Evolutionary conservation across 257 asterid species (phyloP).

Genomic region (Handroanthus guayacan): DNA sequence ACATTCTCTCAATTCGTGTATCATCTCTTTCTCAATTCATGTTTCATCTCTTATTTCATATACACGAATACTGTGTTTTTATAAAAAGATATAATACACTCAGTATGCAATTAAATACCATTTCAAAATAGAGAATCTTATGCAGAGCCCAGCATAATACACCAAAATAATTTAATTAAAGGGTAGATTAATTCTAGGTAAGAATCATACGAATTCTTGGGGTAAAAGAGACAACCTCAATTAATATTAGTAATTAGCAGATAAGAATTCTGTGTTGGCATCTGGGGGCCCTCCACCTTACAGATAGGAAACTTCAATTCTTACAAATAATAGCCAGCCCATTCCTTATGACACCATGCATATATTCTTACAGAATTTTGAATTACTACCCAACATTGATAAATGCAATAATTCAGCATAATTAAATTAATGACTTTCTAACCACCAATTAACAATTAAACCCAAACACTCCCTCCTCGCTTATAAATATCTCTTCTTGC

Average conservation of each 20-base stretch:
- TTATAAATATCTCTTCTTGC: background rate
- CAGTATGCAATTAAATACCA: too few species aligned
- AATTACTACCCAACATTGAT: too few species aligned
- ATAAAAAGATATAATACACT: too few species aligned
- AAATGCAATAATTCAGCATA: too few species aligned
- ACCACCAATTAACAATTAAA: background rate
- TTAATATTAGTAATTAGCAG: background rate
- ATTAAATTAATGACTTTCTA: too few species aligned
- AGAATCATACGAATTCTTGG: background rate
- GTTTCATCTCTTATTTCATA: too few species aligned
- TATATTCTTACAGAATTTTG: too few species aligned
- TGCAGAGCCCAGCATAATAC: background rate
- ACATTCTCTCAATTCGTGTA: too few species aligned
- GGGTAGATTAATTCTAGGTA: background rate
- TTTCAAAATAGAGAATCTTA: too few species aligned
- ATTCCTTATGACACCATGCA: background rate
- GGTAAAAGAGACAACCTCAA: conserved; percentile 8
- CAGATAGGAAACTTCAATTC: background rate
- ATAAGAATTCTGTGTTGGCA: background rate
- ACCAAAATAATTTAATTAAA: background rate
- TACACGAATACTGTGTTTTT: too few species aligned
- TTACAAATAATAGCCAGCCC: background rate
- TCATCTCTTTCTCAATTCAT: too few species aligned
- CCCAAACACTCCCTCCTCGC: background rate
- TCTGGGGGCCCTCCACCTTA: background rate